Evolutionary conservation across 768 basidiomycete species (phyloP).

Genomic region (Polyporus arcularius): DNA sequence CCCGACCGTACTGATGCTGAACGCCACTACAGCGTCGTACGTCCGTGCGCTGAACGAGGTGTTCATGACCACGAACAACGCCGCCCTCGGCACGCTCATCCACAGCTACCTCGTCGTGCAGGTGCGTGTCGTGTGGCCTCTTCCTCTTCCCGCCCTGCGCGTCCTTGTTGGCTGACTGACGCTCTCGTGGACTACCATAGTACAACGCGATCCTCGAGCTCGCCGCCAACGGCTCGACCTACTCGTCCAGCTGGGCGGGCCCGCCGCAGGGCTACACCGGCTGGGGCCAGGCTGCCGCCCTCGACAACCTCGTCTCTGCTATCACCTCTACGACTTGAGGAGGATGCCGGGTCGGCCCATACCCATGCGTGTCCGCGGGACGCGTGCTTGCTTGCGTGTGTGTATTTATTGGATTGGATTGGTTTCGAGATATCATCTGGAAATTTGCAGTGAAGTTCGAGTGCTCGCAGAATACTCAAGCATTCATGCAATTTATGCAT

Average conservation of each 20-base stretch:
- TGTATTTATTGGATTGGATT: too few relatives aligned
- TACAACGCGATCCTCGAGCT: constrained; percentile 53
- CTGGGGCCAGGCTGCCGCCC: constrained; percentile 45
- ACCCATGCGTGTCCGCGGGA: too few relatives aligned
- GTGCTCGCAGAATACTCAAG: too few relatives aligned
- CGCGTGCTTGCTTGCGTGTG: too few relatives aligned
- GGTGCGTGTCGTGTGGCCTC: constrained; percentile 30
- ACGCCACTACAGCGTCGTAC: constrained; percentile 34
- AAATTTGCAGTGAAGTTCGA: too few relatives aligned
- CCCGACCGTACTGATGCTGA: constrained; percentile 12
- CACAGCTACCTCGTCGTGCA: constrained; percentile 55
- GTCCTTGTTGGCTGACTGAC: neutral
- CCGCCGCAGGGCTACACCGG: constrained; percentile 46
- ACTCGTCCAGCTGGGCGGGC: constrained; percentile 50
- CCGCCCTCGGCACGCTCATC: constrained; percentile 41
- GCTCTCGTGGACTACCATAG: constrained; percentile 23
- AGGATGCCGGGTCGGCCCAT: too few relatives aligned
- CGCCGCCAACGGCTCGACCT: constrained; percentile 43
- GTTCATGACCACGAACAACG: constrained; percentile 38
- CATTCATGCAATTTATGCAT: too few relatives aligned
- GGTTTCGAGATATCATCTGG: too few relatives aligned
- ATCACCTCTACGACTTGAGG: constrained; percentile 36
- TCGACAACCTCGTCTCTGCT: constrained; percentile 34
- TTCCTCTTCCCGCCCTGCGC: neutral
- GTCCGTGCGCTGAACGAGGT: constrained; percentile 42